phyloP scores from a whole-genome alignment of 1,139 yeast genomes.

The Martiniozyma asiatica region DNA sequence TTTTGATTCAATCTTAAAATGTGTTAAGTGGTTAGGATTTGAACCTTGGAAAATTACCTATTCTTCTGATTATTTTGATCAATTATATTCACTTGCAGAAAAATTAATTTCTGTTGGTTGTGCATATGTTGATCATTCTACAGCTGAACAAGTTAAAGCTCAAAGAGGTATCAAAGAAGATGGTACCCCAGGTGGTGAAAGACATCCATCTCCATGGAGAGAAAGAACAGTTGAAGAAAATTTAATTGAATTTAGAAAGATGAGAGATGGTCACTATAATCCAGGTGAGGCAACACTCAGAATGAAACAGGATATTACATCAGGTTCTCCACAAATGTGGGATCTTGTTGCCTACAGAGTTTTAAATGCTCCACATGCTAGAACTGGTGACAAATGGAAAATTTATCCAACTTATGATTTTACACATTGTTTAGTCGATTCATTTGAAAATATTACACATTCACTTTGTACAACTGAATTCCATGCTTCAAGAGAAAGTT shows the following conservation, averaged over 20 bases:
- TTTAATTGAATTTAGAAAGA: slow-evolving; percentile 68
- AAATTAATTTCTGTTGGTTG: slow-evolving; percentile 52
- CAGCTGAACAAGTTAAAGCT: slow-evolving; percentile 80
- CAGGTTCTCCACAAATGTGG: slow-evolving; percentile 99
- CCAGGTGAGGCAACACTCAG: slow-evolving; percentile 91
- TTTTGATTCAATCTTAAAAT: slow-evolving; percentile 70
- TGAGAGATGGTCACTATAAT: slow-evolving; percentile 80
- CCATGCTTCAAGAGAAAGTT: slow-evolving; percentile 80
- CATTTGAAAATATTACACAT: slow-evolving; percentile 89
- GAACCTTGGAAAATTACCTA: slow-evolving; percentile 88
- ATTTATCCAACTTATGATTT: slow-evolving; percentile 98
- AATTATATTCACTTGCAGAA: slow-evolving; percentile 80
- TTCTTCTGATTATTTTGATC: slow-evolving; percentile 90
- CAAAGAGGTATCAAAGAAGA: slow-evolving; percentile 86
- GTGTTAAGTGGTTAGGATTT: slow-evolving; percentile 90
- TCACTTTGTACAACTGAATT: slow-evolving; percentile 95
- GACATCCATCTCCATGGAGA: slow-evolving; percentile 75
- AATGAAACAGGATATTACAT: slow-evolving; percentile 89
- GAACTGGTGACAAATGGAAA: slow-evolving; percentile 96
- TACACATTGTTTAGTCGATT: slow-evolving; percentile 97
- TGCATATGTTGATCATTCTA: slow-evolving; percentile 91
- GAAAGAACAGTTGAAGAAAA: slow-evolving; percentile 59
- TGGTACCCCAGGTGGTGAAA: slow-evolving; percentile 87
- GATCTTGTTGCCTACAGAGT: slow-evolving; percentile 98
- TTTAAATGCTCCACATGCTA: slow-evolving; percentile 80